Evolutionary conservation across 2,329 filamentous ascomycete species (phyloP), one percentile per base, ranked within the genome.

Genomic region (Beauveria sp.): DNA sequence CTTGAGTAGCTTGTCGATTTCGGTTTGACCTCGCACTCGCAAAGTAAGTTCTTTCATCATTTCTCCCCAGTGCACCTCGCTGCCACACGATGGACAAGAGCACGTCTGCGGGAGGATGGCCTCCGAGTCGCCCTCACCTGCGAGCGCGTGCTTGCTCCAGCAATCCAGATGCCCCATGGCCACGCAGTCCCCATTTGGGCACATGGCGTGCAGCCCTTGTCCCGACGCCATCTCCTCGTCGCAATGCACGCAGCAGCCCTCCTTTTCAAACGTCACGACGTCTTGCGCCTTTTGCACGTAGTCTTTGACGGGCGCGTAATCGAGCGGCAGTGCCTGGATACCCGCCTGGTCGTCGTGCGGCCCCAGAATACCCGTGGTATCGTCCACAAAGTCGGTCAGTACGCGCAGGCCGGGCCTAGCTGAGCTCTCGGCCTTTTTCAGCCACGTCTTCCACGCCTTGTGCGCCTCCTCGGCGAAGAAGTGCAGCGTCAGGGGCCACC

Each of bases 41-140:
- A 96, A 75, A 56, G 83, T 95, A 67, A 96, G 74, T 71, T 96
- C 93, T 70, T 87, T 93, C 77, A 96, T 88, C 75, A 97, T 84
- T 53, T 89, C 83, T 0, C 80, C 79, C 93, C 93, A 98, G 56
- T 79, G 72, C 2, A 92, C 75, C 5, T 78, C 73, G 0, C 78
- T 77, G 1, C 79, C 74, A 70, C 93, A 98, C 22, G 76, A 76
- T 0, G 91, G 91, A 74, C 93, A 98, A 2, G 68, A 73, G 2
- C 91, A 92, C 40, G 79, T 71, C 1, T 83, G 78, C 0, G 93
- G 93, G 1, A 96, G 69, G 1, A 96, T 68, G 3, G 77, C 73
- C 3, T 75, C 73, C 0, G 49, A 1, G 9, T 70, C 68, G 0
- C 68, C 69, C 3, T 75, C 72, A 1, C 69, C 64, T 1, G 67